Evolutionary conservation across 495 filamentous ascomycete genomes (phyloP), one percentile per base, ranked within the genome.

Genomic region (Bacidia gigantensis): DNA sequence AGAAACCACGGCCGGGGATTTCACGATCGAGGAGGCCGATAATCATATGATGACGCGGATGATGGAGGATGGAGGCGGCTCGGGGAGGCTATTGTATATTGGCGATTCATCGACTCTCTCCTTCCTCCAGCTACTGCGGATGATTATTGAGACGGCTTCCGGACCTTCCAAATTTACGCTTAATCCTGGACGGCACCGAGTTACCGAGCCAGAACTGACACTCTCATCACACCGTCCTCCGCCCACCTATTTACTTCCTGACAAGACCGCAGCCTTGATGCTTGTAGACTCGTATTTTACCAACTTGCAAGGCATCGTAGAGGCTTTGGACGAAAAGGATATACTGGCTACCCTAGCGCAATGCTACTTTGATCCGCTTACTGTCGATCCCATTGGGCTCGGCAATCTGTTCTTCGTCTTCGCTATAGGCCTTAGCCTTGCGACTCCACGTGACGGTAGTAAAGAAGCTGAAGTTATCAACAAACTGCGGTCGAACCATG

Each of bases 101-200:
- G 84, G 83, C 22, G 82, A 88, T 57, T 81, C 83, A 0, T 82
- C 82, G 1, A 81, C 79, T 42, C 66, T 87, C 46, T 83, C 83
- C 1, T 85, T 83, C 56, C 60, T 88, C 41, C 81, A 86, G 56
- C 72, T 83, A 52, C 75, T 87, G 38, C 80, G 83, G 26, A 80
- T 84, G 57, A 82, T 87, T 52, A 80, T 88, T 11, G 78, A 78
- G 35, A 80, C 72, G 43, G 77, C 77, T n/a, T 76, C 78, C 22
- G 82, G 83, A 3, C 60, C 73, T 2, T 84, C 81, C 7, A 69
- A 74, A 3, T 87, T 88, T 50, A 86, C 82, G 9, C 68, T 76
- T 43, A 83, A 87, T 56, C 82, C 79, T 14, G 76, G 74, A 48
- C 71, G 82, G 41, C 81, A 86, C 61, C 77, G 77, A 22, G 82